Evolutionary conservation across 768 basidiomycete species (phyloP).

Genomic region (Strobilomyces confusus): DNA sequence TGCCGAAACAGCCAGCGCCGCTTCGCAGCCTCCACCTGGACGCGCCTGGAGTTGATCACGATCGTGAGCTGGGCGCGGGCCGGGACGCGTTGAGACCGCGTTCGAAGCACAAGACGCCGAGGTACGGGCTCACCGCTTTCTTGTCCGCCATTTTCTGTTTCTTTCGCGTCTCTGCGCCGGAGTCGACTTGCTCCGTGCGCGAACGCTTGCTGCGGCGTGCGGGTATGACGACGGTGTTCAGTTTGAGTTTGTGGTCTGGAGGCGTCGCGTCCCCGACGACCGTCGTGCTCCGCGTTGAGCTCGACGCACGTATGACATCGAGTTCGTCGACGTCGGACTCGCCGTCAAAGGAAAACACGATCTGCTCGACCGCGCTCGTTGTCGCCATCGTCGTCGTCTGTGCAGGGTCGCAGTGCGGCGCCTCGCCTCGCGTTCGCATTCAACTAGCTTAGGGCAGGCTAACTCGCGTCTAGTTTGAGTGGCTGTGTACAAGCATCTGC

Average conservation of each 20-base stretch:
- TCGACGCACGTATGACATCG: constrained; percentile 25
- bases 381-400: constrained; percentile 1
- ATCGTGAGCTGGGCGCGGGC: constrained; percentile 37
- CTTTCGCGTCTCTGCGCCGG: constrained; percentile 12
- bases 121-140: constrained; percentile 35
- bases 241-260: constrained; percentile 1
- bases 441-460: constrained; percentile 20
- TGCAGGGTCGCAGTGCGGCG: background rate
- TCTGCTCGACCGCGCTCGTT: background rate
- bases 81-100: background rate
- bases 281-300: constrained; percentile 27
- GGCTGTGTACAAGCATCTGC: constrained; percentile 18
- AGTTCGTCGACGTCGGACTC: constrained; percentile 27
- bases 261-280: constrained; percentile 28
- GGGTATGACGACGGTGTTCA: constrained; percentile 13
- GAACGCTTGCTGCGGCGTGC: constrained; percentile 16
- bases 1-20: constrained; percentile 47
- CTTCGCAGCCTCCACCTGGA: constrained; percentile 37
- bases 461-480: constrained; percentile 19
- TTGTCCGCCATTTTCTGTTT: constrained; percentile 34
- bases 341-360: constrained; percentile 8
- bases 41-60: constrained; percentile 34
- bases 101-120: background rate
- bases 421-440: background rate
- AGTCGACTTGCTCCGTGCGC: constrained; percentile 3